Percentiles rank a stretch among this genome's conserved stretches.
These are phyloP conservation scores for Phytomonas sp. DNA, from an alignment of 208 protist species.

Conservation along the genomic window DNA sequence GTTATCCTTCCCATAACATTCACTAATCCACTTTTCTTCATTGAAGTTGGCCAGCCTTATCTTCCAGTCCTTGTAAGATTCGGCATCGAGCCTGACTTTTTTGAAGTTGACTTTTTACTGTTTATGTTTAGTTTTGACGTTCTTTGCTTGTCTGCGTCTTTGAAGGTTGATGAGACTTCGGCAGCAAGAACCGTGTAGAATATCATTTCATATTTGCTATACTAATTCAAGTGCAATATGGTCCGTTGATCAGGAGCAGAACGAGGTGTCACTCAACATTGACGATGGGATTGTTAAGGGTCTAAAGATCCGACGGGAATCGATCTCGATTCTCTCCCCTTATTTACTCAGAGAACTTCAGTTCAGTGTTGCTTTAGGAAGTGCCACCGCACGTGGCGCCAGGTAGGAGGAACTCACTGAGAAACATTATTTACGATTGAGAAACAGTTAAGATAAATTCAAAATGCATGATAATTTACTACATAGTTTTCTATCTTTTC, in stretches of 20 bases:
- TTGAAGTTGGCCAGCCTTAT: background rate
- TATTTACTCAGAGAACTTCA: no score
- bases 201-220: background rate
- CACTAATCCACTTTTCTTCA: background rate
- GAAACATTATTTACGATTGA: no score
- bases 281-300: background rate
- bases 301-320: background rate
- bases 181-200: background rate
- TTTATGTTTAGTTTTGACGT: background rate
- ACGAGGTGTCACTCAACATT: no score
- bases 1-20: background rate
- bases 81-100: background rate
- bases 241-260: background rate
- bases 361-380: no score
- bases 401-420: no score
- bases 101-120: background rate
- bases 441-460: no score
- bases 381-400: no score
- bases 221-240: background rate
- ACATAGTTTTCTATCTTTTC: no score
- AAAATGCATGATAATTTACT: no score
- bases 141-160: background rate
- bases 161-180: background rate
- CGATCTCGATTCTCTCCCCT: no score
- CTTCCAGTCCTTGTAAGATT: no score